Evolutionary conservation across 345 rosid genomes (phyloP).

Genomic region (Brassica cretica): DNA sequence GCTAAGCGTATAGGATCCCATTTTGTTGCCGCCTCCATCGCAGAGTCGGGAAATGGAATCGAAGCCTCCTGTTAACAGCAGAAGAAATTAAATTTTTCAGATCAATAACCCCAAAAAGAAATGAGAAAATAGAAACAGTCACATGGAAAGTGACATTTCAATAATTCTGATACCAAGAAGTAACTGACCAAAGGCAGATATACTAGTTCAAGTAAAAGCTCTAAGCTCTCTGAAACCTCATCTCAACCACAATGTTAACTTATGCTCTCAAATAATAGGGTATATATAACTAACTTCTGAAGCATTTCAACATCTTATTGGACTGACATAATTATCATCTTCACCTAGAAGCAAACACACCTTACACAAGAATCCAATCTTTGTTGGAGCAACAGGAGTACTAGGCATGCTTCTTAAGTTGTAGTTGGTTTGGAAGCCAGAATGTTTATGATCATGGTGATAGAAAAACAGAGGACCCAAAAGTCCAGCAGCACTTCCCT

Average conservation of each 20-base stretch:
- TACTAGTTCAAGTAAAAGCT: slow-evolving; percentile 1
- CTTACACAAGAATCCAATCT: slow-evolving; percentile 24
- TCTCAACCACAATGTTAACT: background rate
- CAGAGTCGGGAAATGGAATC: slow-evolving; percentile 54
- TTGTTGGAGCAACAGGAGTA: slow-evolving; percentile 1
- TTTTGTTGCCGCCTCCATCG: slow-evolving; percentile 86
- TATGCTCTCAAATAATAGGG: background rate
- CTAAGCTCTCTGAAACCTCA: slow-evolving; percentile 12
- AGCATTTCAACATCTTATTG: slow-evolving; percentile 2
- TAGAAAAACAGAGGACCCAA: slow-evolving; percentile 27
- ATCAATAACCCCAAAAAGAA: no score
- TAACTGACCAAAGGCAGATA: background rate
- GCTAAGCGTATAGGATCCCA: slow-evolving; percentile 70
- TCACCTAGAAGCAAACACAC: slow-evolving; percentile 26
- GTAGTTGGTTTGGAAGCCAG: slow-evolving; percentile 22
- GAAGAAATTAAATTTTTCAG: background rate
- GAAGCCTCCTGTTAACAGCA: slow-evolving; percentile 57
- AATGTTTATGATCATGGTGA: slow-evolving; percentile 24
- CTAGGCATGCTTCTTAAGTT: background rate
- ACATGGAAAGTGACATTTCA: no score
- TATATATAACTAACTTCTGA: background rate
- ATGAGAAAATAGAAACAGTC: no score
- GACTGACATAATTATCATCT: background rate
- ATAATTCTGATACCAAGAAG: background rate
- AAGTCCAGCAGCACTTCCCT: slow-evolving; percentile 32